These are phyloP conservation scores for Limonium bicolor DNA, from an alignment of 148 eudicot species.

Conservation along the genomic window DNA sequence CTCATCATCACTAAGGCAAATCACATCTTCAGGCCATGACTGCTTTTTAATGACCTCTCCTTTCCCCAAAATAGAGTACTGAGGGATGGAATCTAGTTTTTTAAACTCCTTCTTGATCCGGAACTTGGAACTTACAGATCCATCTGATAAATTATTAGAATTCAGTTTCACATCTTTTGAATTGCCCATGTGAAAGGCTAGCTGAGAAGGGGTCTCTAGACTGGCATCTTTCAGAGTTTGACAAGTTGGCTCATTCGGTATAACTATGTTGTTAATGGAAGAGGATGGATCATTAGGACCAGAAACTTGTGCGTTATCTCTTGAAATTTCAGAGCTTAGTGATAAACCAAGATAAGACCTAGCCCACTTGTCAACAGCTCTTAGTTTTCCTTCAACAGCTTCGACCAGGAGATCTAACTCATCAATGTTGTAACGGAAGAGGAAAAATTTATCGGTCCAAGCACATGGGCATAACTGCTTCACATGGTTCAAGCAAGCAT, in stretches of 20 bases:
- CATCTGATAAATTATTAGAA: slow-evolving; percentile 13
- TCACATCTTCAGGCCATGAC: slow-evolving; percentile 28
- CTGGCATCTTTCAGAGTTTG: slow-evolving; percentile 2
- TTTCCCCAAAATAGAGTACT: slow-evolving; percentile 8
- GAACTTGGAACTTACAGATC: slow-evolving; percentile 10
- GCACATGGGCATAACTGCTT: slow-evolving; percentile 79
- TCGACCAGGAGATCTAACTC: slow-evolving; percentile 76
- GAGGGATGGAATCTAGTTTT: slow-evolving; percentile 5
- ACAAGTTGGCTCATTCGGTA: slow-evolving; percentile 7
- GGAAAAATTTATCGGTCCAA: slow-evolving; percentile 65
- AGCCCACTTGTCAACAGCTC: slow-evolving; percentile 90
- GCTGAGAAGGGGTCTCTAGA: slow-evolving; percentile 14
- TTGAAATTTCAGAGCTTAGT: slow-evolving; percentile 45
- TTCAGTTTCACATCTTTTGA: slow-evolving; percentile 22
- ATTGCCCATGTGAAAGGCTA: slow-evolving; percentile 18
- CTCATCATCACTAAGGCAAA: slow-evolving; percentile 91
- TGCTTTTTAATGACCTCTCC: slow-evolving; percentile 18
- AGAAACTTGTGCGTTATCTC: slow-evolving; percentile 22
- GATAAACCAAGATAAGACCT: slow-evolving; percentile 76
- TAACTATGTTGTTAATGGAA: slow-evolving; percentile 13
- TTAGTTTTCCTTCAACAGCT: slow-evolving; percentile 93
- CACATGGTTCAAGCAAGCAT: slow-evolving; percentile 81
- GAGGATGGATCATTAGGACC: slow-evolving; percentile 15
- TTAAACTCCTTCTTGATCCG: slow-evolving; percentile 23
- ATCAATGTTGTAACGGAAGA: slow-evolving; percentile 59